Evolutionary conservation across 768 basidiomycete species (phyloP), one percentile per base, ranked within the genome.

Genomic region (Tulasnella calospora): DNA sequence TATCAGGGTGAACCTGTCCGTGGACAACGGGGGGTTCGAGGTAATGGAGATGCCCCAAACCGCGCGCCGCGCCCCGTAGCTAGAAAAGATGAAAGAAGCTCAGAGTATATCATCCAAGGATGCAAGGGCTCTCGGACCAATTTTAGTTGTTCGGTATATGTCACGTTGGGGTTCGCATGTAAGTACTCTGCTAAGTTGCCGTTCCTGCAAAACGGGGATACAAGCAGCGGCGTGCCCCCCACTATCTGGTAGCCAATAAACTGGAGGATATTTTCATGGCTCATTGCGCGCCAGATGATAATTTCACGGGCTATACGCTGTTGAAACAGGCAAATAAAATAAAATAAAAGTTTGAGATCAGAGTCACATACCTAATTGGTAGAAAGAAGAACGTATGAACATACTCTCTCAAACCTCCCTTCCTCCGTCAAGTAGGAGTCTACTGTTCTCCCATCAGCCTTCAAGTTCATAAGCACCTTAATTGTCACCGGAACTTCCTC

Each of bases 21-120:
- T 81, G 80, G 5, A 72, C 79, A 13, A 81, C 47, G 4, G 79
- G 71, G 51, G 79, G 79, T 36, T 38, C 46, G 33, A 69, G 74
- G 15, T 21, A 61, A 61, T 81, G 80, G 13, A 81, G 41, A 73
- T 81, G 79, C 12, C 21, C 27, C 47, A 81, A 71, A 12, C 79
- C 80, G 17, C 74, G 61, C 1, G 79, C 77, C 10, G 77, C 78
- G 8, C 70, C 77, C n/a, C 46, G 74, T 6, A 80, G 12, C 80
- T 80, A 61, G 47, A 30, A 5, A 51, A 51, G 4, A 15, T 44
- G 13, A 4, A 13, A 33, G n/a, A 67, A 0, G 15, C 10, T 67
- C 19, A 61, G 35, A 27, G 6, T 13, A 1, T 8, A 23, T 36
- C 51, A 19, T 8, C n/a, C n/a, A n/a, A n/a, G n/a, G n/a, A n/a